phyloP scores from a whole-genome alignment of 1,139 yeast genomes.

The Geotrichum fermentans region DNA sequence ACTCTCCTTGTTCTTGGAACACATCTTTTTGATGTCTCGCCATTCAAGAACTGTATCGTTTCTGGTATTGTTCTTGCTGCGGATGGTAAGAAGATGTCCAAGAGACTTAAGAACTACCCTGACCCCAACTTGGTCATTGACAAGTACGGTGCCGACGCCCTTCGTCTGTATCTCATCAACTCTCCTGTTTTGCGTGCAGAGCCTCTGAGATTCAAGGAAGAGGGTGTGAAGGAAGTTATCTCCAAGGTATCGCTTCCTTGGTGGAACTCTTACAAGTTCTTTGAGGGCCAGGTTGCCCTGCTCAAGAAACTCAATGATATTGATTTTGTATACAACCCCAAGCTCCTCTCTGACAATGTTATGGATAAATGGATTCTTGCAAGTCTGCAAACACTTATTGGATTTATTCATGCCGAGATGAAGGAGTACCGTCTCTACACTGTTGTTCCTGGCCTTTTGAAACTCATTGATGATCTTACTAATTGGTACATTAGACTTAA shows the following conservation, averaged over 20 bases:
- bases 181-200: slow-evolving; percentile 97
- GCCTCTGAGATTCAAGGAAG: slow-evolving; percentile 93
- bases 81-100: slow-evolving; percentile 99
- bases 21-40: slow-evolving; percentile 85
- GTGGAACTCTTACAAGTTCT: slow-evolving; percentile 96
- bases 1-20: slow-evolving; percentile 94
- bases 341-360: slow-evolving; percentile 65
- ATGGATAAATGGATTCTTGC: slow-evolving; percentile 98
- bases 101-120: slow-evolving; percentile 95
- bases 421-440: slow-evolving; percentile 82
- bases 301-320: slow-evolving; percentile 67
- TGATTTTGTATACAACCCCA: slow-evolving; percentile 69
- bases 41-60: slow-evolving; percentile 92
- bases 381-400: slow-evolving; percentile 82
- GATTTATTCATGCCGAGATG: slow-evolving; percentile 88
- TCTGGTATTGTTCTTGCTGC: slow-evolving; percentile 95
- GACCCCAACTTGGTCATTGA: slow-evolving; percentile 80
- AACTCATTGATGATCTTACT: slow-evolving; percentile 88
- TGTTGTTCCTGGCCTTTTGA: slow-evolving; percentile 87
- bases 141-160: slow-evolving; percentile 95
- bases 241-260: slow-evolving; percentile 94
- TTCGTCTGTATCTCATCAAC: slow-evolving; percentile 90
- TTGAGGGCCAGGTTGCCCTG: slow-evolving; percentile 88
- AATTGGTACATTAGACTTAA: slow-evolving; percentile 99
- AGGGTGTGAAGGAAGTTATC: slow-evolving; percentile 96